Evolutionary conservation across 805 yeast genomes (phyloP), one percentile per base, ranked within the genome.

Genomic region (Candida sithepensis): DNA sequence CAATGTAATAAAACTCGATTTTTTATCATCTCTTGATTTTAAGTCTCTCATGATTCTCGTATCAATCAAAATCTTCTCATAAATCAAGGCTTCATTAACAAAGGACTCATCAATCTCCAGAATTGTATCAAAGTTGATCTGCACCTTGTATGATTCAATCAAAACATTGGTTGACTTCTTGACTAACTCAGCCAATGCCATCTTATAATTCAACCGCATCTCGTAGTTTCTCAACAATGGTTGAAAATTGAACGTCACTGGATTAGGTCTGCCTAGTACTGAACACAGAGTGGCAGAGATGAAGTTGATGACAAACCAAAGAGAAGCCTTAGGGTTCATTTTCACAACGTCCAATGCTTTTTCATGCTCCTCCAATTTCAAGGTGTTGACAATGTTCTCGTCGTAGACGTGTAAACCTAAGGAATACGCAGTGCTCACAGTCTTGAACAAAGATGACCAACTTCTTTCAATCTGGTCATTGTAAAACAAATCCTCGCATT

Each of bases 181-280:
- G 16, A 76, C 66, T 49, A 78, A 70, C 51, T 77, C 82, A 43
- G 79, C 72, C 19, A 76, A 57, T 1, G 79, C 81, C 45, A 74
- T 70, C 48, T 74, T 77, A 50, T 75, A 67, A 46, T 66, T 65
- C 42, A 67, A 51, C 36, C 68, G 46, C 39, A 66, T 66, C 46
- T 65, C 68, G 49, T 63, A 64, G 44, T 63, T 64, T 38, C 57
- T 57, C 32, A 64, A 43, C 44, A 66, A 51, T 1, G 70, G 69
- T 47, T 64, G 68, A 47, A 64, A 66, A 19, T 60, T 63, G 50
- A 66, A 66, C 1, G 79, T 72, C 9, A 78, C 77, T 1, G 82
- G 82, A 51, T 76, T 77, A 3, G 82, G 82, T 51, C 82, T 64
- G 8, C 82, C 81, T 22, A 77, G 62, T 14, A 76, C 72, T 0